Conservation (phyloP, 192 early-diverging fungal genomes). For the Globomyces pollinis-pini region DNA sequence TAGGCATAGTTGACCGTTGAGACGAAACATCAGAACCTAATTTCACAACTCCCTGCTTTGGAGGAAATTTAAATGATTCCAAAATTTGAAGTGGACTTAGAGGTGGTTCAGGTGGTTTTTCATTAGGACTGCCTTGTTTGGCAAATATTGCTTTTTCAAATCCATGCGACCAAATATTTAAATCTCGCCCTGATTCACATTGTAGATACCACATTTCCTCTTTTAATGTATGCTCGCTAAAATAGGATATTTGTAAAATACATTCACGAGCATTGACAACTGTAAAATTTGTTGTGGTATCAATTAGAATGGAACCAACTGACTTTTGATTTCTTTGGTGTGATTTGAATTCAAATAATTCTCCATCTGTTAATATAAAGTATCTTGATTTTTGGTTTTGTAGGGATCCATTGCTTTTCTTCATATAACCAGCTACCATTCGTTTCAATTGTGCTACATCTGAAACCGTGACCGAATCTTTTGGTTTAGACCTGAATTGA, state of each 20-base stretch:
- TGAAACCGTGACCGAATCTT: background rate
- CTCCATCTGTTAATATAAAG: background rate
- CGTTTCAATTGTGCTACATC: background rate
- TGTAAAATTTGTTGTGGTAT: background rate
- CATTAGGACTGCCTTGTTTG: background rate
- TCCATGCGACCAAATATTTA: background rate
- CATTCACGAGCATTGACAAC: background rate
- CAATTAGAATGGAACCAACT: background rate
- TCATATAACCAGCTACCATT: background rate
- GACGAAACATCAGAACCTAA: no score
- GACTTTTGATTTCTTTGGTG: constrained; percentile 1
- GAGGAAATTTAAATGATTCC: no score
- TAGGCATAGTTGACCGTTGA: no score
- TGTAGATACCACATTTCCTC: background rate
- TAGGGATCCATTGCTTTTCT: no score
- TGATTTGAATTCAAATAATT: background rate
- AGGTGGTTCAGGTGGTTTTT: background rate
- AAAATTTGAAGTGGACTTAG: no score
- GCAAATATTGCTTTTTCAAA: background rate
- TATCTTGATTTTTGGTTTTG: background rate
- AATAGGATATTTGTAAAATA: no score
- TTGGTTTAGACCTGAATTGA: no score
- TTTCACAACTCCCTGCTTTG: background rate
- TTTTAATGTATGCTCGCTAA: background rate
- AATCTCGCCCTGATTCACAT: background rate